phyloP scores from a whole-genome alignment of 371 early-diverging fungal genomes.

The Smittium culicis region DNA sequence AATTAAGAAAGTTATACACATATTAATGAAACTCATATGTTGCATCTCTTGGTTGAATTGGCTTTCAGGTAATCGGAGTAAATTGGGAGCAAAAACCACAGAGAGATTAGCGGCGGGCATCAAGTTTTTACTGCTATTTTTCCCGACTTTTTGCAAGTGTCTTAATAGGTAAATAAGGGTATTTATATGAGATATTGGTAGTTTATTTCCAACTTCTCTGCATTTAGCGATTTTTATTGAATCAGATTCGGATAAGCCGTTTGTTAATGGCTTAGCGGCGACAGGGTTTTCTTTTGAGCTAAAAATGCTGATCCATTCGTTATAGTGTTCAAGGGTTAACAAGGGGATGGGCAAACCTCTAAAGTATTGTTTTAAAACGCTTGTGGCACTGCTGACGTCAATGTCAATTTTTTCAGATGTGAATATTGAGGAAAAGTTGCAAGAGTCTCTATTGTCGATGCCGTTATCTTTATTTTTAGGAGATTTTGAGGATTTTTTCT shows the following conservation, averaged over 20 bases:
- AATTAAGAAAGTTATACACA: constrained; percentile 51
- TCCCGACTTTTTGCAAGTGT: constrained; percentile 47
- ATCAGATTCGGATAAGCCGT: neutral
- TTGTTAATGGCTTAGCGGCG: neutral
- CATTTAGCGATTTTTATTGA: constrained; percentile 23
- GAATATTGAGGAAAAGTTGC: neutral
- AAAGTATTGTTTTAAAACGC: constrained; percentile 87
- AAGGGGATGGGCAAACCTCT: constrained; percentile 84
- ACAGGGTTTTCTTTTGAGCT: constrained; percentile 8
- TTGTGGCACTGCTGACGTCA: constrained; percentile 53
- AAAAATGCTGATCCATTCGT: constrained; percentile 54
- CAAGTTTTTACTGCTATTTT: constrained; percentile 45
- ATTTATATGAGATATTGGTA: constrained; percentile 41
- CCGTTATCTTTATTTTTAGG: neutral
- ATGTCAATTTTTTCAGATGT: constrained; percentile 8
- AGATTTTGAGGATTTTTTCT: constrained; percentile 14
- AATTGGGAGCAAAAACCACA: constrained; percentile 85
- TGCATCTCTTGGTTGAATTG: constrained; percentile 51
- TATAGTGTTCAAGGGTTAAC: constrained; percentile 63
- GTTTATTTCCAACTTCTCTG: constrained; percentile 30
- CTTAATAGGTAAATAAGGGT: constrained; percentile 45
- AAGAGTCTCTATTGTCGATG: neutral
- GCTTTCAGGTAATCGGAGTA: constrained; percentile 47
- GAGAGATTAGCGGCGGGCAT: constrained; percentile 81
- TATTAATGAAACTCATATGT: constrained; percentile 65